Base-by-base conservation (phyloP, 768 basidiomycete species). In the Lactarius sanguifluus region DNA sequence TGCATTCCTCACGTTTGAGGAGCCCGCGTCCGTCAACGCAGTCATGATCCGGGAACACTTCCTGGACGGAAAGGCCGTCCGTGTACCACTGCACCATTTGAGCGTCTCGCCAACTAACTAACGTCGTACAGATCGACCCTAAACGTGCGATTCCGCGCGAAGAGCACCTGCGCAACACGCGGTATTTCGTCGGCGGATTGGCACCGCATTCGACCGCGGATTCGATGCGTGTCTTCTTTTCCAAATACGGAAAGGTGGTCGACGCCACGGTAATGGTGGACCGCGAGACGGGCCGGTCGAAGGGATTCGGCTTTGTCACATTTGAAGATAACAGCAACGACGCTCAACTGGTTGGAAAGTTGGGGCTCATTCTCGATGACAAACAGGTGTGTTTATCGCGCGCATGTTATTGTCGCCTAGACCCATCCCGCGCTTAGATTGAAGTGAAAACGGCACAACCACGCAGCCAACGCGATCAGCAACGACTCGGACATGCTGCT, bases 191-290 rank as follows among this genome's bases (percentile, higher is more conserved):
- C 40, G 96, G 97, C 54, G 94, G 96, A 25, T 83, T 99, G 1
- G 91, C 96, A 2, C 89, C 91, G 20, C 88, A 88, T 63, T 95
- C 98, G 40, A 98, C 95, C 5, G 93, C 92, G 25, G 95, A 97
- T 72, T 91, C 89, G 1, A 92, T 98, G 89, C 88, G 91, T 70
- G 86, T 88, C 61, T 98, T 92, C 79, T 96, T 98, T 78, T 87
- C 89, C 52, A 91, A 96, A 75, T 98, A 91, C 71, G 97, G 97
- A 67, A 90, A 89, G 71, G 95, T 99, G 69, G 91, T 97, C 72
- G 96, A 99, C 76, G 95, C 96, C 55, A 98, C 96, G 1, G 94
- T 99, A 71, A 99, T 98, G 97, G 83, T 97, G 71, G 97, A 99
- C 78, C 89, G 94, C 54, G 95, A 98, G 77, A 95, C 94, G 4